Conservation (phyloP, 2,329 filamentous ascomycete genomes). For the Penicillium brevicompactum region DNA sequence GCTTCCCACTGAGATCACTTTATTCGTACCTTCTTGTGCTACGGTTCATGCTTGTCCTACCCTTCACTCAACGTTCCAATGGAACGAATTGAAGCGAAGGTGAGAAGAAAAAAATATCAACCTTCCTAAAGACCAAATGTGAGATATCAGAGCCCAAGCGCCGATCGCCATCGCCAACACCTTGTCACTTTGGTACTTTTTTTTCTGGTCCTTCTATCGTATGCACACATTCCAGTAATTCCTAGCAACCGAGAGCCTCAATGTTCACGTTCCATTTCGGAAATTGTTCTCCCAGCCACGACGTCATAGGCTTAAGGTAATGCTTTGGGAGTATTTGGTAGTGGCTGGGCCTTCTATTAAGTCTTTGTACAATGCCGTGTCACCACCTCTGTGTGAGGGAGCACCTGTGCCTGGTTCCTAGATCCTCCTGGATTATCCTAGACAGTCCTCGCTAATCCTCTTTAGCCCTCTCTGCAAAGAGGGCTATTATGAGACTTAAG, state of each 20-base stretch:
- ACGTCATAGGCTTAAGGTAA: neutral
- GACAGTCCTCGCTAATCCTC: neutral
- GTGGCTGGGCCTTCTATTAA: neutral
- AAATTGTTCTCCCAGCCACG: slow-evolving; percentile 7
- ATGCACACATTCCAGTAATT: slow-evolving; percentile 10
- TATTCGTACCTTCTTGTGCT: too few species aligned
- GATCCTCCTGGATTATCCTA: neutral
- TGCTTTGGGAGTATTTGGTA: neutral
- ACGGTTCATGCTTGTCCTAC: too few species aligned
- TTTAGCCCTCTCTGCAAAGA: neutral
- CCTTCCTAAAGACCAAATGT: too few species aligned
- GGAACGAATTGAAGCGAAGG: too few species aligned
- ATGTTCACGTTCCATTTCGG: slow-evolving; percentile 13
- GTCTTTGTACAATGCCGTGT: too few species aligned
- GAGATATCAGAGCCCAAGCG: too few species aligned
- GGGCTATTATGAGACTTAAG: too few species aligned
- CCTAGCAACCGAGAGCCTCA: slow-evolving; percentile 18
- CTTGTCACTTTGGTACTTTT: too few species aligned
- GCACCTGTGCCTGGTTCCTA: neutral
- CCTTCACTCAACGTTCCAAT: too few species aligned
- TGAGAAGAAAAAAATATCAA: too few species aligned
- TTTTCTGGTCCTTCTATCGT: too few species aligned
- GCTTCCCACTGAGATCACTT: neutral
- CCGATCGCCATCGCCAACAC: neutral
- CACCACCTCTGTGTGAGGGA: neutral